phyloP scores from a whole-genome alignment of 257 asterid genomes.

The Ehretia macrophylla region DNA sequence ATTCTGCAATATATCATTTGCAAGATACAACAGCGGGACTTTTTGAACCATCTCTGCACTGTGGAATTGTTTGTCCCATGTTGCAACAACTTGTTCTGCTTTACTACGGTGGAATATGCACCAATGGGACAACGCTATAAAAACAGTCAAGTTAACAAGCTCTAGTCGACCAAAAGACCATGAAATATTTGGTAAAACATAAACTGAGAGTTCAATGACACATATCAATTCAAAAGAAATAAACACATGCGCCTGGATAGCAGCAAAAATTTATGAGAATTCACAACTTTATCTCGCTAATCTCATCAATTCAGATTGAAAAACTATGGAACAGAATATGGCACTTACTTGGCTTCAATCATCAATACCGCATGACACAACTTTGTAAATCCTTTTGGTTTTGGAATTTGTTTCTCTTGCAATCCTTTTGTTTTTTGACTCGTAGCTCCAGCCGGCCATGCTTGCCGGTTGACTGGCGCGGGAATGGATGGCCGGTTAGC shows the following conservation, averaged over 20 bases:
- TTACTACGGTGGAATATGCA: conserved; percentile 91
- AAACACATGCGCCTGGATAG: too few species aligned
- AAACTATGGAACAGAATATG: neutral
- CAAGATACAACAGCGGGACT: conserved; percentile 86
- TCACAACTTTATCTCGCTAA: neutral
- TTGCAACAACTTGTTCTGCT: conserved; percentile 75
- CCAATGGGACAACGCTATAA: conserved; percentile 88
- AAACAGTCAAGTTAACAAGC: conserved; percentile 45
- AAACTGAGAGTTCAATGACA: neutral
- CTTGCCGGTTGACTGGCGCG: too few species aligned
- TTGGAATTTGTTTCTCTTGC: too few species aligned
- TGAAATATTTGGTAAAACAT: neutral
- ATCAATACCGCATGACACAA: too few species aligned
- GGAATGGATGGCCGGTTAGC: too few species aligned
- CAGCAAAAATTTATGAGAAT: too few species aligned
- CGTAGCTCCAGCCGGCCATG: too few species aligned
- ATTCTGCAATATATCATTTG: conserved; percentile 89
- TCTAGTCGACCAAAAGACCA: conserved; percentile 1
- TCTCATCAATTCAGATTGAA: neutral
- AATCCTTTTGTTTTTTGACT: too few species aligned
- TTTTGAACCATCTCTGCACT: conserved; percentile 61
- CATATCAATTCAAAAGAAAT: neutral
- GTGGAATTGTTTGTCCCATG: conserved; percentile 88
- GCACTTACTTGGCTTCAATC: too few species aligned
- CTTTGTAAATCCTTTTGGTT: too few species aligned